Evolutionary conservation across 2,329 filamentous ascomycete species (phyloP), one percentile per base, ranked within the genome.

Genomic region (Emergomyces africanus): DNA sequence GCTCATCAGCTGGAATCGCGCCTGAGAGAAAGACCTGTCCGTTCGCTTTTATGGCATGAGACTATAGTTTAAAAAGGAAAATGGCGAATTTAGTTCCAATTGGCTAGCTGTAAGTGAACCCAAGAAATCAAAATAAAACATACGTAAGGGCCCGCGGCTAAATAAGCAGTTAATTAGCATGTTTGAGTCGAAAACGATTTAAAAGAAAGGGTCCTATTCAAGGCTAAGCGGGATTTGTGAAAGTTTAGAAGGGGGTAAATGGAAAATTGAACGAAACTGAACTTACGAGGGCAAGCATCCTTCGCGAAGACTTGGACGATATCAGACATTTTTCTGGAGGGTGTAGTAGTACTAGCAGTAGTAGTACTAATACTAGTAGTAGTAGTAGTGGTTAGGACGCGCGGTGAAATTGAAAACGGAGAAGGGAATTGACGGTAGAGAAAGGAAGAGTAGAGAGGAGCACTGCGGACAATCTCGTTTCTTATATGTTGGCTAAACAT

Each of bases 1-100:
- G 72, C 50, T 79, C 75, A 70, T 87, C 83, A 64, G 83, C 83
- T 63, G 89, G 90, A 70, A 95, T 91, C 74, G 89, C 83, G 64
- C 87, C 87, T 0, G 86, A 88, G 69, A 86, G 81, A 74, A 83
- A 90, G 72, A 90, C 80, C 64, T 85, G 78, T 63, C 82, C 81
- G 63, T 83, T 83, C 61, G 85, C 85, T 65, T 82, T 79, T 72
- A 89, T 85, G 66, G 86, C 86, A 75, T 78, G 77, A 67, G 75
- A 76, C 74, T 78, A 61, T 23, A 61, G 56, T 14, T 63, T 35
- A 46, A 42, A 33, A 46, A 1, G 14, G 10, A 15, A 50, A 25
- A 42, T 42, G 30, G 20, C 18, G 33, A n/a, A 8, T 18, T 42
- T 39, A 50, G 28, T 25, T 15, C 28, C 49, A 35, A 37, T n/a